phyloP scores from a whole-genome alignment of 805 yeast species.

The Candida coquimbonensis region DNA sequence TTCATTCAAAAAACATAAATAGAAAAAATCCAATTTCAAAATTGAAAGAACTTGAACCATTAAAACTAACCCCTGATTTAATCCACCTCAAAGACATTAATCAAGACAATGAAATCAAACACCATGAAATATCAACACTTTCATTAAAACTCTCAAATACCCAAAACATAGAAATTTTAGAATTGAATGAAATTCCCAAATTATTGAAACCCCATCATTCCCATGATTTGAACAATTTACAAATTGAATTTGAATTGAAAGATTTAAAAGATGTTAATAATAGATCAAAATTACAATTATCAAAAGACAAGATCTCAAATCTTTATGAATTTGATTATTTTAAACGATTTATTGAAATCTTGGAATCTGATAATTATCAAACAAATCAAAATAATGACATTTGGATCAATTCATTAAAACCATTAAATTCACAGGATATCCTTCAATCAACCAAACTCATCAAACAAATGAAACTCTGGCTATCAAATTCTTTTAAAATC shows the following conservation, averaged over 20 bases:
- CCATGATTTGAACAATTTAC: not conserved
- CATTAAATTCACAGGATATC: constrained; percentile 24
- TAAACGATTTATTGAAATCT: constrained; percentile 1
- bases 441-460: constrained; percentile 22
- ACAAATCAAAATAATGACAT: constrained; percentile 3
- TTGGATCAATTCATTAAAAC: constrained; percentile 28
- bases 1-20: constrained; percentile 2
- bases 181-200: not conserved
- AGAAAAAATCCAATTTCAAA: constrained; percentile 16
- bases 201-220: too few species aligned
- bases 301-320: constrained; percentile 1
- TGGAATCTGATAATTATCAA: not conserved
- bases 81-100: constrained; percentile 10
- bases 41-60: constrained; percentile 13
- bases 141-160: not conserved
- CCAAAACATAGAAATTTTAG: not conserved
- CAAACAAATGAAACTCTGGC: constrained; percentile 23
- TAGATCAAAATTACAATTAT: not conserved
- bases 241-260: not conserved
- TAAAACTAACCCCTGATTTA: constrained; percentile 7
- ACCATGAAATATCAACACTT: constrained; percentile 2
- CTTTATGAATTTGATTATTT: not conserved
- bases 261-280: not conserved
- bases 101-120: not conserved
- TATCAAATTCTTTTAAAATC: constrained; percentile 25